Base-by-base conservation (phyloP, 2,329 filamentous ascomycete genomes). In the Alternaria arborescens region DNA sequence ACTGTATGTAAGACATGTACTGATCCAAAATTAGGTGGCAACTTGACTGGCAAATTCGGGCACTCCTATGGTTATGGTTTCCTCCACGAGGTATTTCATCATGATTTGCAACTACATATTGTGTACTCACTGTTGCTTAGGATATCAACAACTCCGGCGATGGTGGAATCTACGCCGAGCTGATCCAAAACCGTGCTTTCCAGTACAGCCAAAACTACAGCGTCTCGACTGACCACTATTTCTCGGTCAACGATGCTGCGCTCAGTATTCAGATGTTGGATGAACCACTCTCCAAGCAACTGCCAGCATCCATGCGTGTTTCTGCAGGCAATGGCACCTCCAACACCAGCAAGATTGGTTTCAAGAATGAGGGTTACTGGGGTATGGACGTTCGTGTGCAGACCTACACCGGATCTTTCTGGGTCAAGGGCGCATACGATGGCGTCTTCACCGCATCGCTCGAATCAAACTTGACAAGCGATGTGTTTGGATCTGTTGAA, bases 111-210 rank as follows among this genome's bases (percentile, higher is more conserved):
- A 16, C 7, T 14, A 12, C 8, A 24, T n/a, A 5, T 5, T 11
- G 3, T 42, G 3, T 44, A n/a, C 58, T 70, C 22, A 69, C 20
- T 3, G 1, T 1, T 40, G 1, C 24, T 16, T 6, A 75, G 72
- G 72, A 75, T 16, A 89, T 89, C 74, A 88, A 88, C 75, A 87
- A 90, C 74, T 89, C 87, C 2, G 89, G 89, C 3, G 90, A 92
- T 71, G 89, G 90, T 22, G 90, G 89, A 5, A 86, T 92, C 63
- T 92, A 92, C 72, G 89, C 87, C 50, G 89, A 92, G 71, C 77
- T 92, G 57, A 85, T 92, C 58, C 85, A 84, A 52, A 92, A 92
- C 76, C 85, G 89, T 50, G 90, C 89, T 11, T 91, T 92, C 70
- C 90, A 92, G 75, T 82, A 81, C 61, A 73, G 70, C 61, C 64